A percentile compares a stretch with the other conserved stretches of the same genome.
These are phyloP conservation scores for Porodaedalea pini DNA, from an alignment of 1,284 basidiomycete genomes.

Conservation along the genomic window DNA sequence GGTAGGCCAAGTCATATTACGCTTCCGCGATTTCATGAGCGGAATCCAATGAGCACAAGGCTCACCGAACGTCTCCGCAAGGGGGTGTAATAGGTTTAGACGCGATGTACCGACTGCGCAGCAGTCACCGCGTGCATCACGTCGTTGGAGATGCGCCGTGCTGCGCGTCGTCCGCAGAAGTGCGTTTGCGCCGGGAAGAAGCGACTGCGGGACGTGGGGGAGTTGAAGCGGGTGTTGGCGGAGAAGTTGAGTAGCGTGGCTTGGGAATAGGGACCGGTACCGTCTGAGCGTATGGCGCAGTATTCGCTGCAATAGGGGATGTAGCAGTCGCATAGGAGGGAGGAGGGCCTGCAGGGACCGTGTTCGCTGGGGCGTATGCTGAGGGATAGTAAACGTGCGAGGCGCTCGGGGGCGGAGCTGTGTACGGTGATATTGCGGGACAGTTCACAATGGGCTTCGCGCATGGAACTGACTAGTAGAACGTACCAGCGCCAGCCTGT, in stretches of 20 bases:
- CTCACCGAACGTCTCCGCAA: background rate
- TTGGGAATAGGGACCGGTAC: background rate
- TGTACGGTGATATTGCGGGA: constrained; percentile 1
- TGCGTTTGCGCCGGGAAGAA: background rate
- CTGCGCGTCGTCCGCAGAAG: constrained; percentile 1
- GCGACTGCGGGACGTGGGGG: constrained; percentile 7
- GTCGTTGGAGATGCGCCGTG: constrained; percentile 4
- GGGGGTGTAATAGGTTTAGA: background rate
- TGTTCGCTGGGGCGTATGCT: background rate
- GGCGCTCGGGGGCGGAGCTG: background rate
- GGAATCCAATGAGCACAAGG: background rate
- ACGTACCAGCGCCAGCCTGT: background rate
- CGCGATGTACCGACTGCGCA: background rate
- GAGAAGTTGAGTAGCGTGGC: constrained; percentile 2
- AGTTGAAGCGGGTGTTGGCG: constrained; percentile 6
- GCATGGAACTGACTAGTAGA: background rate
- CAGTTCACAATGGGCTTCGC: background rate
- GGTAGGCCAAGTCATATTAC: background rate
- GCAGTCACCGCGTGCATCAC: background rate
- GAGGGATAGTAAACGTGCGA: background rate
- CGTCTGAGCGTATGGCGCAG: background rate
- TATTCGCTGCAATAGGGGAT: background rate
- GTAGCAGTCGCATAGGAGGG: background rate
- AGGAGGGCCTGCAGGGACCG: background rate
- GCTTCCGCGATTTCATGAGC: background rate